Evolutionary conservation across 2,329 filamentous ascomycete genomes (phyloP), one percentile per base, ranked within the genome.

Genomic region (Colletotrichum tanaceti): DNA sequence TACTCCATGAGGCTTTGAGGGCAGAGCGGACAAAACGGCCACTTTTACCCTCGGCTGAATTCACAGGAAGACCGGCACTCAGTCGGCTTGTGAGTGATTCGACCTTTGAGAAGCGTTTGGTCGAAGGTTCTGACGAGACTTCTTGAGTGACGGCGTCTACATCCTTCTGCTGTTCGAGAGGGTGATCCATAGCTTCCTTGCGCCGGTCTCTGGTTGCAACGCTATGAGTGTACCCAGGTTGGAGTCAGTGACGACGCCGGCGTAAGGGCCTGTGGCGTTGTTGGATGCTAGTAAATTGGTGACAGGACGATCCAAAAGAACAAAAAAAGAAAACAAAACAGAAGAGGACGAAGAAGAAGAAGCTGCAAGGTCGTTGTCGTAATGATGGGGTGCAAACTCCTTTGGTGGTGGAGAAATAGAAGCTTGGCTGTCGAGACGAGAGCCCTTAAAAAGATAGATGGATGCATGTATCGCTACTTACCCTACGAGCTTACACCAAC

Each of bases 111-210:
- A 5, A n/a, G 13, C 28, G 28, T n/a, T 47, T 46, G 55, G 55
- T 13, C 44, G 20, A 32, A 47, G 55, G 41, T 47, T 13, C 44
- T 13, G 55, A 22, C 13, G 32, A 22, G 18, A 43, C 7, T 18
- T 16, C 22, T 11, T n/a, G 28, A 35, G 13, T n/a, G 5, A 11
- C n/a, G 11, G 11, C 4, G 13, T 32, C 55, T 32, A 20, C 44
- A 41, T 38, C 24, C n/a, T 28, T 47, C n/a, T 32, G 43, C 22
- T 46, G 13, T 32, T 32, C n/a, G 13, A 20, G 28, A 35, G 41
- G 7, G 38, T 58, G 43, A 13, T 32, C 43, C 55, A 58, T 58
- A 28, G n/a, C 55, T 58, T 10, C 24, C 4, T 35, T 20, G n/a
- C 11, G 18, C 28, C 14, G 28, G 28, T 16, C 18, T 10, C 22